Conservation (phyloP, 768 basidiomycete species). For the Imleria badia region DNA sequence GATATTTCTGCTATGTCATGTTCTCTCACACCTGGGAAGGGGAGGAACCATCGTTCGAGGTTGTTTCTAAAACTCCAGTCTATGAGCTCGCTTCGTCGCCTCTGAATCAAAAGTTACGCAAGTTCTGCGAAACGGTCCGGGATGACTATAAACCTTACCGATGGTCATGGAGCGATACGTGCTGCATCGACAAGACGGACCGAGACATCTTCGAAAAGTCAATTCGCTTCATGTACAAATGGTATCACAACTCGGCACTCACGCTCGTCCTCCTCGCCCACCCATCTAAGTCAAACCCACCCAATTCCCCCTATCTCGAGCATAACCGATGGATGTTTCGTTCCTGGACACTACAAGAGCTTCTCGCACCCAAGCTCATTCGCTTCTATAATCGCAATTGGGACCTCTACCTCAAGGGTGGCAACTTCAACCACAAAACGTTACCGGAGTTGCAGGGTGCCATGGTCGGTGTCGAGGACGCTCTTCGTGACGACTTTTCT, state of each 20-base stretch:
- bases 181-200: too few relatives aligned
- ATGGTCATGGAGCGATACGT: too few relatives aligned
- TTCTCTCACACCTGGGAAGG: conserved; percentile 19
- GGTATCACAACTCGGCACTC: conserved; percentile 11
- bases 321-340: conserved; percentile 18
- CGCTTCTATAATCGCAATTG: conserved; percentile 11
- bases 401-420: background rate
- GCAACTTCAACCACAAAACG: conserved; percentile 5
- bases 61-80: background rate
- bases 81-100: too few relatives aligned
- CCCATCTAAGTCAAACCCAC: background rate
- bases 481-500: too few relatives aligned
- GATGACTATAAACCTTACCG: background rate
- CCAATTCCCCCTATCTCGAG: background rate
- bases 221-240: conserved; percentile 14
- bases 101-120: conserved; percentile 8
- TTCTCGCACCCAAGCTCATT: background rate
- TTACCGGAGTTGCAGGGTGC: too few relatives aligned
- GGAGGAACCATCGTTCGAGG: conserved; percentile 7
- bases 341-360: conserved; percentile 5
- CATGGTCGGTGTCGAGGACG: too few relatives aligned
- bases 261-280: conserved; percentile 13
- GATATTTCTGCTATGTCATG: conserved; percentile 17
- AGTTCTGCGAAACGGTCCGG: conserved; percentile 6
- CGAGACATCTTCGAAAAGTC: background rate